phyloP scores from a whole-genome alignment of 164 flowering plant genomes.

The Umbilicus rupestris region DNA sequence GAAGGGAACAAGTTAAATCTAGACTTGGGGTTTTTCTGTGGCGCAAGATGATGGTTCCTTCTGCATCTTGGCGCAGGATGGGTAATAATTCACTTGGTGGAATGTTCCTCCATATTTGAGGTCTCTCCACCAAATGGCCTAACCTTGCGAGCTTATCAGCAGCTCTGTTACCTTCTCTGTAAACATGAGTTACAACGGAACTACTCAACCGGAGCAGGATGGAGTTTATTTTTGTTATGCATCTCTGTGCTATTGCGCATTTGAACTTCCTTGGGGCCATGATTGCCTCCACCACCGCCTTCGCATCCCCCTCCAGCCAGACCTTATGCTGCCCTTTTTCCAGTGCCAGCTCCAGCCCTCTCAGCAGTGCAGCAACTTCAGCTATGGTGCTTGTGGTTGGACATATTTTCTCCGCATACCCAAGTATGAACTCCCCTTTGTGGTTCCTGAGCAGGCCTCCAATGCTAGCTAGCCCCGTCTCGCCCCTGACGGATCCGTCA shows the following conservation, averaged over 20 bases:
- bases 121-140: conserved; percentile 38
- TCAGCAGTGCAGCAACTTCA: conserved; percentile 41
- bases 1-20: no score
- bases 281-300: conserved; percentile 43
- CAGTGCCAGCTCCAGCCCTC: conserved; percentile 53
- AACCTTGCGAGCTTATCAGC: conserved; percentile 61
- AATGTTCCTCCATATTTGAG: conserved; percentile 46
- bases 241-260: conserved; percentile 27
- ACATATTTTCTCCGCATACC: conserved; percentile 65
- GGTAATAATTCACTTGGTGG: conserved; percentile 35
- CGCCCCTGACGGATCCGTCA: conserved; percentile 50
- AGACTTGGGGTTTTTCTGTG: conserved; percentile 16
- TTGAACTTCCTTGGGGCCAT: conserved; percentile 17
- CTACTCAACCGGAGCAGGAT: conserved; percentile 38
- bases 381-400: conserved; percentile 39
- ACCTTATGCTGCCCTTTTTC: conserved; percentile 57
- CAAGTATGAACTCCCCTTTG: conserved; percentile 50
- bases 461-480: conserved; percentile 43
- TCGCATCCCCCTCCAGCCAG: conserved; percentile 76
- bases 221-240: conserved; percentile 26
- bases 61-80: conserved; percentile 49
- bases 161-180: conserved; percentile 59
- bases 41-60: conserved; percentile 39
- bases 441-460: conserved; percentile 67
- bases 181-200: conserved; percentile 37